phyloP scores from a whole-genome alignment of 148 eudicot genomes.

The Amaranthus cruentus region DNA sequence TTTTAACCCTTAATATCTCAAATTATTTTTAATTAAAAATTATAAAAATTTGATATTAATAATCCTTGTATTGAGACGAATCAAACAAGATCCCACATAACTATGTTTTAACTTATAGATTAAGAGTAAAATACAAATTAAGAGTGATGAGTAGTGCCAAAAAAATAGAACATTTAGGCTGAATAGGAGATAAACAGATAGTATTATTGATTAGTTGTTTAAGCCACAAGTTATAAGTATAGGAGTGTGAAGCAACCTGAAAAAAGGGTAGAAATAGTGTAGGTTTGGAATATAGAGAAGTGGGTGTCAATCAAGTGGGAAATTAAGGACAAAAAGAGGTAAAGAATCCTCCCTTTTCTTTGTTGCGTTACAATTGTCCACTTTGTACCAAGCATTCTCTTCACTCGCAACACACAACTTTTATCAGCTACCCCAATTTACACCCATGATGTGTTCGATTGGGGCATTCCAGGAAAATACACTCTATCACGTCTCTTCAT shows the following conservation, averaged over 20 bases:
- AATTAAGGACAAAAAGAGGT: background rate
- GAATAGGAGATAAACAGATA: too few species aligned
- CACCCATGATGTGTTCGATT: background rate
- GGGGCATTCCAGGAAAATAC: too few species aligned
- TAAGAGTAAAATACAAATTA: too few species aligned
- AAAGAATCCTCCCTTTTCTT: background rate
- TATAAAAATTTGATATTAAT: too few species aligned
- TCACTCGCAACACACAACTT: background rate
- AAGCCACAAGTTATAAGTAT: constrained; percentile 2
- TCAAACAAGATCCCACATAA: too few species aligned
- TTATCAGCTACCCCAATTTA: background rate
- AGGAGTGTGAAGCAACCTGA: constrained; percentile 19
- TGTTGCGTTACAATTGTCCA: constrained; percentile 21
- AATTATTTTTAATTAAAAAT: too few species aligned
- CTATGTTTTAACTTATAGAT: too few species aligned
- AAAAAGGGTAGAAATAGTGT: background rate
- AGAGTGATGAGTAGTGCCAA: too few species aligned
- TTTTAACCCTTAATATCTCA: too few species aligned
- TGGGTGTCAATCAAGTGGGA: constrained; percentile 11
- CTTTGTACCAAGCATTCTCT: background rate
- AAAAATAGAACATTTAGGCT: too few species aligned
- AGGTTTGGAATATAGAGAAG: background rate
- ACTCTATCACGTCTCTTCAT: too few species aligned
- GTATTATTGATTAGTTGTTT: constrained; percentile 9
- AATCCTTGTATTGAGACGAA: too few species aligned